phyloP scores from a whole-genome alignment of 768 basidiomycete species.

The Amanita exitialis region DNA sequence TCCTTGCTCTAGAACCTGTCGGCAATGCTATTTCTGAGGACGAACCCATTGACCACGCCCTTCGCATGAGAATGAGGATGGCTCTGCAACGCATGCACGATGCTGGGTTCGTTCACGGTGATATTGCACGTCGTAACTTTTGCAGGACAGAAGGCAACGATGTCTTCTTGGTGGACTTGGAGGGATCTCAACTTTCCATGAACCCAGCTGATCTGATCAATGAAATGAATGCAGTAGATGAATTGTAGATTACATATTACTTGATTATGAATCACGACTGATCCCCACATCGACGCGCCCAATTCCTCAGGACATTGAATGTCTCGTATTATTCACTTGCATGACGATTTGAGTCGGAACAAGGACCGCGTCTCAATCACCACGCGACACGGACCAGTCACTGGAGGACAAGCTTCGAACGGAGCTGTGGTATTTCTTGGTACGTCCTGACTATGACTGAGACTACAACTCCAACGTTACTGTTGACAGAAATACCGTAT shows the following conservation, averaged over 20 bases:
- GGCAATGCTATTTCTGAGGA: not conserved
- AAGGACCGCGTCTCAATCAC: conserved; percentile 33
- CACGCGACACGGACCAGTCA: conserved; percentile 46
- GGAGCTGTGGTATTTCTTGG: conserved; percentile 59
- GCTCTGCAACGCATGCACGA: too few relatives aligned
- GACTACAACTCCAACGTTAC: not conserved
- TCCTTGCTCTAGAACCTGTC: too few relatives aligned
- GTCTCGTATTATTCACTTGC: conserved; percentile 27
- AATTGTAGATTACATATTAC: not conserved
- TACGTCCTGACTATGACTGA: conserved; percentile 15
- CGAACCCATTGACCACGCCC: not conserved
- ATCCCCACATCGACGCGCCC: too few relatives aligned
- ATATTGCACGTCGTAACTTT: conserved; percentile 11
- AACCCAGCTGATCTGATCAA: conserved; percentile 6
- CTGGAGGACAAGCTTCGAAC: conserved; percentile 49
- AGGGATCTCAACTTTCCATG: conserved; percentile 4
- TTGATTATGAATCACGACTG: too few relatives aligned
- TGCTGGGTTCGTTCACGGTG: conserved; percentile 11
- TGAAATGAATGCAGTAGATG: conserved; percentile 7
- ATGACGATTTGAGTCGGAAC: conserved; percentile 40
- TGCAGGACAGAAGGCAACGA: conserved; percentile 1
- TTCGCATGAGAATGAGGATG: conserved; percentile 12
- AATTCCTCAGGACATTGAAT: too few relatives aligned
- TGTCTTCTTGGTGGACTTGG: conserved; percentile 11
- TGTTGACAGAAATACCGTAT: conserved; percentile 55